These are phyloP conservation scores for Cajanus cajan DNA, from an alignment of 306 rosid genomes.

Conservation along the genomic window DNA sequence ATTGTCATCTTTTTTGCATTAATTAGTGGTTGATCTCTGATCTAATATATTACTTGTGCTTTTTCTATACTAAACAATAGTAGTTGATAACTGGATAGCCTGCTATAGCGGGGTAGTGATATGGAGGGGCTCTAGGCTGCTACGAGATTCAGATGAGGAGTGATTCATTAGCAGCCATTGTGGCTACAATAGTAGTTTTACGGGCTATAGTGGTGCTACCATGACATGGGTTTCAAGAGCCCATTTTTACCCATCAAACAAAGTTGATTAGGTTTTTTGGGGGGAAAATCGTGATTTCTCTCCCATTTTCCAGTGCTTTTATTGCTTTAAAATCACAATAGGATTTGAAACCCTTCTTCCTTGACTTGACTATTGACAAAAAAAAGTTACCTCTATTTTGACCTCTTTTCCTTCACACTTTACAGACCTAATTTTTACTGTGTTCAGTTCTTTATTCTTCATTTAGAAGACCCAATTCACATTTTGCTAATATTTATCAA, in stretches of 20 bases:
- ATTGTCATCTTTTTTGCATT: conserved; percentile 3
- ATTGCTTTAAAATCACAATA: background rate
- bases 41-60: background rate
- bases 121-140: background rate
- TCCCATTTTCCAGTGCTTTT: background rate
- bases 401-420: background rate
- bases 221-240: background rate
- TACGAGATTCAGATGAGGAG: background rate
- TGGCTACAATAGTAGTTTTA: background rate
- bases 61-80: background rate
- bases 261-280: background rate
- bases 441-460: background rate
- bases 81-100: background rate
- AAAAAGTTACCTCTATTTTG: background rate
- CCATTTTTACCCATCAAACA: background rate
- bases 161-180: background rate
- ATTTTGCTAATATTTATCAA: background rate
- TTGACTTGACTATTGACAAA: background rate
- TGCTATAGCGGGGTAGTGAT: background rate
- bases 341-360: background rate
- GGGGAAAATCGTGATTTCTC: background rate
- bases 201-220: background rate
- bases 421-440: background rate
- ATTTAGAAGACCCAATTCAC: background rate
- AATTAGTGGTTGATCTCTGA: conserved; percentile 12